phyloP scores from a whole-genome alignment of 495 filamentous ascomycete genomes.

The Penicillium macrosclerotiorum region DNA sequence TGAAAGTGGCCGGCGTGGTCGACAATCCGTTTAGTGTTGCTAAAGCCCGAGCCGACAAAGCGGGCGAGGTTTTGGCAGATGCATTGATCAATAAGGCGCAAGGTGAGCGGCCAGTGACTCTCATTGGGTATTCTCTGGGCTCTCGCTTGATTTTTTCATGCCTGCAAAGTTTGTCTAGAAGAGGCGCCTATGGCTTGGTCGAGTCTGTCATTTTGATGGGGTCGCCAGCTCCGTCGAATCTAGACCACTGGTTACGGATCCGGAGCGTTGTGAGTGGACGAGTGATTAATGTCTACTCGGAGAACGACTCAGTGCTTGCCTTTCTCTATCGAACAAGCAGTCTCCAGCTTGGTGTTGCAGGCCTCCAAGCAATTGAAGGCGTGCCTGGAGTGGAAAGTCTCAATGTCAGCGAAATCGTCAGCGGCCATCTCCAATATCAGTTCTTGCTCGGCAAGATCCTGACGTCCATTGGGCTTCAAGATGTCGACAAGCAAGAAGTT shows the following conservation, averaged over 20 bases:
- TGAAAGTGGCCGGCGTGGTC: slow-evolving; percentile 77
- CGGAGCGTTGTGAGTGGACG: slow-evolving; percentile 70
- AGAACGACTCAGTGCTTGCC: slow-evolving; percentile 73
- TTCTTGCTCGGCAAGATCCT: slow-evolving; percentile 68
- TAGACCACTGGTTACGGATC: slow-evolving; percentile 64
- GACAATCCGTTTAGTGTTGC: slow-evolving; percentile 90
- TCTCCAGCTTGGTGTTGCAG: slow-evolving; percentile 73
- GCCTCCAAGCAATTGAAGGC: slow-evolving; percentile 62
- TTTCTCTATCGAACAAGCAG: slow-evolving; percentile 77
- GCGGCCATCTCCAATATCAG: slow-evolving; percentile 71
- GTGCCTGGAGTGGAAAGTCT: slow-evolving; percentile 73
- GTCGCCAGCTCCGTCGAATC: slow-evolving; percentile 68
- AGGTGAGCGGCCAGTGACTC: slow-evolving; percentile 82
- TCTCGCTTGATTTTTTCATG: slow-evolving; percentile 86
- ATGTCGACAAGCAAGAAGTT: slow-evolving; percentile 55
- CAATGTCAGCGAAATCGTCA: slow-evolving; percentile 68
- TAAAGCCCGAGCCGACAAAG: slow-evolving; percentile 81
- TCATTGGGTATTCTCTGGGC: slow-evolving; percentile 90
- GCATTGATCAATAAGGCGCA: slow-evolving; percentile 83
- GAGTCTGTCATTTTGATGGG: slow-evolving; percentile 86
- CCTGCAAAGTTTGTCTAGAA: slow-evolving; percentile 69
- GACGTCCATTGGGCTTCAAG: slow-evolving; percentile 63
- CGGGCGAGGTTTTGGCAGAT: slow-evolving; percentile 81
- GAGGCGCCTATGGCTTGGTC: slow-evolving; percentile 79
- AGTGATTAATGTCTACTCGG: slow-evolving; percentile 73